Base-by-base conservation (phyloP, 805 yeast species). In the Metschnikowia shivogae region DNA sequence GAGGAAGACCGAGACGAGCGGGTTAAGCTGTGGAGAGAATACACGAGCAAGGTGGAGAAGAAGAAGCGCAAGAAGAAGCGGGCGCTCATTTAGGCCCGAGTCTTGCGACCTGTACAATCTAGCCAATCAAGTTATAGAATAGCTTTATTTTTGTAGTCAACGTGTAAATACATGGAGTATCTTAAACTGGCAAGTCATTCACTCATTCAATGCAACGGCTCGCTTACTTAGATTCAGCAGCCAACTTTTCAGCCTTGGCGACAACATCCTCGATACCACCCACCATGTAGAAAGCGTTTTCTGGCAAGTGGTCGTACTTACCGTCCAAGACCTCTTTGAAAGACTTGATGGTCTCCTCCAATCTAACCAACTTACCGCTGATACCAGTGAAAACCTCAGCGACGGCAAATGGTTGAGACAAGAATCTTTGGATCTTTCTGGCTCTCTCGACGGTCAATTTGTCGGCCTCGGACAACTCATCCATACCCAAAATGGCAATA, bases 401-500 rank as follows among this genome's bases (percentile, higher is more conserved):
- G 62, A 93, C 99, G 53, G 98, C 93, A 77, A 93, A 93, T 64
- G 99, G 99, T 82, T 93, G 99, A 67, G 99, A 93, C 74, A 93
- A 82, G 96, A 93, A 93, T 82, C 98, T 88, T 81, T 93, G 98
- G 69, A 93, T 89, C 86, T 93, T 93, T 83, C 99, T 89, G 65
- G 99, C 99, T 83, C 99, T 92, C 84, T 93, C 99, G 74, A 93
- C 99, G 59, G 98, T 92, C 72, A 93, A 85, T 81, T 93, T 93
- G 79, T 93, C 99, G 64, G 84, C 77, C 82, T 93, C 99, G 60
- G 97, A 89, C 80, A 93, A 85, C 82, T 93, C 99, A 77, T 93
- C 99, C 99, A 93, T 93, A 90, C 99, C 99, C 76, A 93, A 86
- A 83, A 93, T 93, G 76, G 99, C 99, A 84, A 93, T 93, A 77